phyloP scores from a whole-genome alignment of 441 rosid genomes.

The Biscutella laevigata region DNA sequence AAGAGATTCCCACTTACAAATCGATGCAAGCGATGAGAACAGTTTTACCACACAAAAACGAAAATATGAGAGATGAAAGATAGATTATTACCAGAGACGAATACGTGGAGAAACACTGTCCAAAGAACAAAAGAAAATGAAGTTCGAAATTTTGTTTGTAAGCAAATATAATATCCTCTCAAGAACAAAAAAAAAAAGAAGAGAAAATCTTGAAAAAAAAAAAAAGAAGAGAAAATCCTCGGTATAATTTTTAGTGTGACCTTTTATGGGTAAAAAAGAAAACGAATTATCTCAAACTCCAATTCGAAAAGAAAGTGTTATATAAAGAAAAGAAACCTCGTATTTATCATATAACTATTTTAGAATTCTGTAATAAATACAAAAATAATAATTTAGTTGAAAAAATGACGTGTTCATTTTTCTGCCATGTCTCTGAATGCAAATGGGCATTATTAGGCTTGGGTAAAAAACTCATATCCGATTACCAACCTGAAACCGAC shows the following conservation, averaged over 20 bases:
- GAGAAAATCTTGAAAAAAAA: background rate
- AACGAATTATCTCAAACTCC: background rate
- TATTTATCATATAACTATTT: constrained; percentile 10
- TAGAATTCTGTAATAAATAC: background rate
- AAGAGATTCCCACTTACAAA: background rate
- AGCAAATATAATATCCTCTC: background rate
- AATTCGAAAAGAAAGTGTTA: constrained; percentile 11
- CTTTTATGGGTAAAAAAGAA: constrained; percentile 13
- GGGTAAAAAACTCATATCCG: too few species aligned
- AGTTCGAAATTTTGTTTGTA: background rate
- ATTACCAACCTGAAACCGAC: too few species aligned
- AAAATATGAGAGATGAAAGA: background rate
- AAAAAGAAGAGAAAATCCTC: background rate
- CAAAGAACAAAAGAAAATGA: background rate
- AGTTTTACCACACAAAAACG: background rate
- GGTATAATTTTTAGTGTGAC: background rate
- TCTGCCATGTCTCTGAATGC: constrained; percentile 22
- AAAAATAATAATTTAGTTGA: background rate
- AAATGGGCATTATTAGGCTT: constrained; percentile 23
- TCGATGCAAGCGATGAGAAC: background rate
- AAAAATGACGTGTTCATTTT: constrained; percentile 19
- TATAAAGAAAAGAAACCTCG: constrained; percentile 30
- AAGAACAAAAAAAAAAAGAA: background rate
- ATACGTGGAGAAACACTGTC: constrained; percentile 20
- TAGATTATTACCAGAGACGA: constrained; percentile 23